phyloP scores from a whole-genome alignment of 495 filamentous ascomycete species.

The Tuber magnatum region DNA sequence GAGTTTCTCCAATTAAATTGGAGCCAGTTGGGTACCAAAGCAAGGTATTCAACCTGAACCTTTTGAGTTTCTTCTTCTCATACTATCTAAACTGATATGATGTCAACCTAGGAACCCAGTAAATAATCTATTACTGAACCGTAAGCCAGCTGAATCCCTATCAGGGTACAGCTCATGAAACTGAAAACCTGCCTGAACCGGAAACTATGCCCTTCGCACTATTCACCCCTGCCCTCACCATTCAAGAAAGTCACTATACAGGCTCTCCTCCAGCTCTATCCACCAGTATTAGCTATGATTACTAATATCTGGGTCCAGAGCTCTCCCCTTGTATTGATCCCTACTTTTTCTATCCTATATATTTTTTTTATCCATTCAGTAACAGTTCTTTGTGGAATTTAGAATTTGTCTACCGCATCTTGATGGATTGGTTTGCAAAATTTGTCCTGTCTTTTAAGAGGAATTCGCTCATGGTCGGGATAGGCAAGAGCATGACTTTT shows the following conservation, averaged over 20 bases:
- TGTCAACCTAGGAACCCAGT: too few relatives aligned
- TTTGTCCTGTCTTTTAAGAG: neutral
- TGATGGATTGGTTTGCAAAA: neutral
- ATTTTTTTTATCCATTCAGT: neutral
- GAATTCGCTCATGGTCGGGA: neutral
- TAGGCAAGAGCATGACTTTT: neutral
- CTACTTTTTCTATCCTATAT: neutral
- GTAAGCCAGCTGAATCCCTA: neutral
- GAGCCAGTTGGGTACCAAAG: too few relatives aligned
- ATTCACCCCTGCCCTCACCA: neutral
- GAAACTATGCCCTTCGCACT: neutral
- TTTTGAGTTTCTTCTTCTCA: too few relatives aligned
- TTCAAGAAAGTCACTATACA: neutral
- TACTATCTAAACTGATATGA: too few relatives aligned
- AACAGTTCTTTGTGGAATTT: neutral
- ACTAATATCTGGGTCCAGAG: neutral
- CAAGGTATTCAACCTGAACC: too few relatives aligned
- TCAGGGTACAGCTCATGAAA: neutral
- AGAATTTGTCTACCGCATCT: neutral
- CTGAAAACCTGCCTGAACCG: neutral
- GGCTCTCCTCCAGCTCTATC: neutral
- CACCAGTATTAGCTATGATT: neutral
- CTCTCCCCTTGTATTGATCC: neutral
- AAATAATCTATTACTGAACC: neutral
- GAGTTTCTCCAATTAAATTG: too few relatives aligned